Percentiles rank a stretch among this genome's conserved stretches.
phyloP scores from a whole-genome alignment of 805 yeast genomes.

The Pichia manshurica region DNA sequence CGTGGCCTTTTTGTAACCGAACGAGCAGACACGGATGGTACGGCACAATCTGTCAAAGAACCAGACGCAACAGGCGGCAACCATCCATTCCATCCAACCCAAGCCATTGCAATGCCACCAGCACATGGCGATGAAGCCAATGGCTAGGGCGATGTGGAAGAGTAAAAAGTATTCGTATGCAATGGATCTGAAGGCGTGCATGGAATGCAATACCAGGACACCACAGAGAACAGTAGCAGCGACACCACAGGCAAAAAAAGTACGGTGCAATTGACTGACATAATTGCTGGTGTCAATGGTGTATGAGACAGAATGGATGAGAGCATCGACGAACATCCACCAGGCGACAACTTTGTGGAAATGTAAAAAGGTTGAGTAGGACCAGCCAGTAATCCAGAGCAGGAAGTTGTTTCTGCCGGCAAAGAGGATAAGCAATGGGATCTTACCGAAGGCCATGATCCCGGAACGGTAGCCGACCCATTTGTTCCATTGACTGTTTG shows the following conservation, averaged over 20 bases:
- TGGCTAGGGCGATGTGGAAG: constrained; percentile 52
- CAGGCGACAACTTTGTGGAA: constrained; percentile 55
- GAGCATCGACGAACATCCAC: constrained; percentile 34
- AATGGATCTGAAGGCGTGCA: constrained; percentile 44
- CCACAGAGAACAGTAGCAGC: constrained; percentile 39
- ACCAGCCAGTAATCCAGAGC: constrained; percentile 39
- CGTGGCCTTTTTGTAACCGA: constrained; percentile 21
- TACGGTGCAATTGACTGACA: constrained; percentile 1
- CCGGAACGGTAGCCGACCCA: constrained; percentile 27
- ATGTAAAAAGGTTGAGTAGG: constrained; percentile 38
- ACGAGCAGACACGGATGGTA: constrained; percentile 23
- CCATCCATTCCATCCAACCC: constrained; percentile 32
- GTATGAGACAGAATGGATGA: constrained; percentile 33
- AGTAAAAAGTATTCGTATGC: constrained; percentile 56
- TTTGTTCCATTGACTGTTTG: constrained; percentile 29
- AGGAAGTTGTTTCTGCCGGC: constrained; percentile 43
- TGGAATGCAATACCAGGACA: constrained; percentile 42
- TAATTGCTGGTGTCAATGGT: constrained; percentile 16
- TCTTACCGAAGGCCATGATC: constrained; percentile 31
- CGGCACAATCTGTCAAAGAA: constrained; percentile 47
- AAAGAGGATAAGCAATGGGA: constrained; percentile 39
- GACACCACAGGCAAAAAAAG: constrained; percentile 29
- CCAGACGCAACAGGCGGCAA: constrained; percentile 43
- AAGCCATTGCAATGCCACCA: constrained; percentile 48
- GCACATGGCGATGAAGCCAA: constrained; percentile 44